These are phyloP conservation scores for Rhizopogon salebrosus DNA, from an alignment of 768 basidiomycete species.

Conservation along the genomic window DNA sequence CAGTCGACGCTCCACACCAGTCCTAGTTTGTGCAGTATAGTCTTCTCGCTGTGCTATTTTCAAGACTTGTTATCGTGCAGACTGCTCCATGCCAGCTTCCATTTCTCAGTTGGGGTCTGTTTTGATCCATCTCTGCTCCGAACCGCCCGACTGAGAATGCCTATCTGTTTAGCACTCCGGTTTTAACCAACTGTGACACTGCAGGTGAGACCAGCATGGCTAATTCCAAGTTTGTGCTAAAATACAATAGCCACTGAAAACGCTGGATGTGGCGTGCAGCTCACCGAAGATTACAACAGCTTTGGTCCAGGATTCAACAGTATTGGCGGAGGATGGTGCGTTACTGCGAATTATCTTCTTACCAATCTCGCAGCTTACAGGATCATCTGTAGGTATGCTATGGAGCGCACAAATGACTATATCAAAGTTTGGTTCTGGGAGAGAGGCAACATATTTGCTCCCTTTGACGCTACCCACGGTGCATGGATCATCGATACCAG, in stretches of 20 bases:
- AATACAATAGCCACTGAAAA: slow-evolving; percentile 22
- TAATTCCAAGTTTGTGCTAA: slow-evolving; percentile 1
- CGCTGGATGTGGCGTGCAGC: slow-evolving; percentile 32
- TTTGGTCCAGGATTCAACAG: slow-evolving; percentile 26
- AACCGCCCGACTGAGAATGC: neutral
- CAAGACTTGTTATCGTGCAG: slow-evolving; percentile 6
- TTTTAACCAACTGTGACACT: slow-evolving; percentile 19
- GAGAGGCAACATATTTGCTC: slow-evolving; percentile 25
- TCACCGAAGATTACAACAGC: slow-evolving; percentile 19
- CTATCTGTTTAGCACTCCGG: slow-evolving; percentile 11
- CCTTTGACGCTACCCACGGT: slow-evolving; percentile 26
- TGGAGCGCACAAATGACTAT: slow-evolving; percentile 27
- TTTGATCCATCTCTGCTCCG: neutral
- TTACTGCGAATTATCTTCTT: neutral
- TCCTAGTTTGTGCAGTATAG: slow-evolving; percentile 27
- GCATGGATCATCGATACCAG: slow-evolving; percentile 13
- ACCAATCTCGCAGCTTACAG: neutral
- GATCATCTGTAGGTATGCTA: slow-evolving; percentile 28
- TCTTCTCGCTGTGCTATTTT: neutral
- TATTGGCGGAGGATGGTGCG: slow-evolving; percentile 36
- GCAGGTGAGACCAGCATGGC: slow-evolving; percentile 8
- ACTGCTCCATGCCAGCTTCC: slow-evolving; percentile 22
- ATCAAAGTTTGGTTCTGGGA: slow-evolving; percentile 41
- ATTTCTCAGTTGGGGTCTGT: slow-evolving; percentile 21
- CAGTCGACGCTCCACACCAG: slow-evolving; percentile 53